Evolutionary conservation across 2,329 filamentous ascomycete species (phyloP).

Genomic region (Scedosporium minutisporum): DNA sequence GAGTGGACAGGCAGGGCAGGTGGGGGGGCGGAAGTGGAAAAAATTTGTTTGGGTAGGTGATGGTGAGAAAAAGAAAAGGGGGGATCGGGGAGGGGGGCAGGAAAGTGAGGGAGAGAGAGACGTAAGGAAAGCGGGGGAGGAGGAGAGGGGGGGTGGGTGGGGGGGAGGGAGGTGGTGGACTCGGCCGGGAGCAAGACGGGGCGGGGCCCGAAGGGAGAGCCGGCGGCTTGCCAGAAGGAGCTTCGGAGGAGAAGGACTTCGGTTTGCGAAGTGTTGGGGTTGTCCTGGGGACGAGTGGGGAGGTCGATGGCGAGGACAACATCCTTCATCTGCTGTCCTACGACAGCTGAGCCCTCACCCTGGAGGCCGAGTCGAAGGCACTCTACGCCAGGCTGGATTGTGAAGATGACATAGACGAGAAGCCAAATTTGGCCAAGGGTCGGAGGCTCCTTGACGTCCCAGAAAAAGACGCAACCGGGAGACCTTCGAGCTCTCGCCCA

Average conservation of each 20-base stretch:
- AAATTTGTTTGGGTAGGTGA: too few relatives aligned
- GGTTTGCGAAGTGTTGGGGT: constrained; percentile 14
- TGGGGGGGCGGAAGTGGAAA: too few relatives aligned
- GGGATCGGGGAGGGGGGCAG: too few relatives aligned
- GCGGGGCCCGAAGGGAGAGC: constrained; percentile 55
- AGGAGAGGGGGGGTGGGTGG: constrained; percentile 25
- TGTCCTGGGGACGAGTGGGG: constrained; percentile 25
- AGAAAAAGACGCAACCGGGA: constrained; percentile 34
- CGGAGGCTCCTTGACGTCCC: constrained; percentile 30
- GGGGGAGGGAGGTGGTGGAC: constrained; percentile 24
- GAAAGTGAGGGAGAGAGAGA: too few relatives aligned
- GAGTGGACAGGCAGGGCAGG: too few relatives aligned
- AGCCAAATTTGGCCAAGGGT: constrained; percentile 44
- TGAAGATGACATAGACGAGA: constrained; percentile 42
- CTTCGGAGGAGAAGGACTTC: constrained; percentile 35
- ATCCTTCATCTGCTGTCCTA: constrained; percentile 31
- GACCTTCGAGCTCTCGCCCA: constrained; percentile 48
- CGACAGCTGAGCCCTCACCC: constrained; percentile 24
- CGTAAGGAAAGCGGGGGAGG: too few relatives aligned
- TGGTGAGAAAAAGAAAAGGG: too few relatives aligned
- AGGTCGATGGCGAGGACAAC: constrained; percentile 41
- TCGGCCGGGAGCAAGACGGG: constrained; percentile 49
- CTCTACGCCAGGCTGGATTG: constrained; percentile 37
- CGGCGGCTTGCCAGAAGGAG: constrained; percentile 63
- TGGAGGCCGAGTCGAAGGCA: constrained; percentile 35